Evolutionary conservation across 306 rosid genomes (phyloP), one percentile per base, ranked within the genome.

Genomic region (Cicer bijugum): DNA sequence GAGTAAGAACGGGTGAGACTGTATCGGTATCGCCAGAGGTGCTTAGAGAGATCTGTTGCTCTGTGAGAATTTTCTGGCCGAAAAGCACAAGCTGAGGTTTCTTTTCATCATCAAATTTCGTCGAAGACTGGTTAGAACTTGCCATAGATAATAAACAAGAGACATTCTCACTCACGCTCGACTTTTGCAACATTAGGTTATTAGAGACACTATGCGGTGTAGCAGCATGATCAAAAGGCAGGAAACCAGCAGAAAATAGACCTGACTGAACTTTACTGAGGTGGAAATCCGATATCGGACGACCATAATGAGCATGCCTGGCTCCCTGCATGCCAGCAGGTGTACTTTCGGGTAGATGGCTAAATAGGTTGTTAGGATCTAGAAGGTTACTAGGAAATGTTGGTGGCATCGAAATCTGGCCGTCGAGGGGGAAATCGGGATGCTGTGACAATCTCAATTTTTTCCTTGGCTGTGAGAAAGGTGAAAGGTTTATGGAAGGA

Each of bases 251-350:
- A 39, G 82, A 81, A 83, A 86, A 80, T 40, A 82, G 88, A 83
- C 87, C 81, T 57, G 93, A 82, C 64, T 91, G 96, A 76, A 87
- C 69, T 82, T 87, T 88, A 56, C 80, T 83, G 90, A 82, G 85
- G 88, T 86, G 88, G 85, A 86, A 84, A 82, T 91, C 91, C 8
- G 91, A 52, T 74, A 88, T 86, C 45, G 96, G 80, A 76, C 85
- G 79, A 88, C 89, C 96, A 37, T 80, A 88, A 85, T 80, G 89
- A 89, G 87, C 94, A 86, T 95, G 99, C 99, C 96, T 90, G 97
- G 99, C 99, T 95, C 99, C 99, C 99, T 95, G 99, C 99, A 95
- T 95, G 99, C 99, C 96, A 89, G 98, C 97, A 94, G 98, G 96
- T 86, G 89, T 66, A 77, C 80, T 88, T 75, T 94, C 89, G 76